Percentiles rank a stretch among this genome's conserved stretches.
Evolutionary conservation across 2,329 filamentous ascomycete genomes (phyloP).

Genomic region (Rhynchosporium secalis): DNA sequence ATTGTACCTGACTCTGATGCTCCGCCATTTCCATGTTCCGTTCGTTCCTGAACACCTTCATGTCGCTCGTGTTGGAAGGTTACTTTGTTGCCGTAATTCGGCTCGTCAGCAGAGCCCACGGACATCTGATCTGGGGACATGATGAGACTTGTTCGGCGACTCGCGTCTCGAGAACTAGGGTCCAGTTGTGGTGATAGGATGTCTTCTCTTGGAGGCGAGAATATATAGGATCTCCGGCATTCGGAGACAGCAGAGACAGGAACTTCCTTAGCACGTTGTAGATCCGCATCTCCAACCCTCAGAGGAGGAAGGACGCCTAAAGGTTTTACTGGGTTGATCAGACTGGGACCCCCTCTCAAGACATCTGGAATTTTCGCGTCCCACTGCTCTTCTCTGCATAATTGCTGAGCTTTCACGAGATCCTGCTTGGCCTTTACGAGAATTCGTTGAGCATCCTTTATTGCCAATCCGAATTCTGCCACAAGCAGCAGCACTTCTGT

Average conservation of each 20-base stretch:
- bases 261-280: neutral
- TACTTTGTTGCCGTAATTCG: neutral
- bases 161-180: neutral
- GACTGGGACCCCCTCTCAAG: no score
- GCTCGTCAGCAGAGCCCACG: neutral
- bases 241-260: neutral
- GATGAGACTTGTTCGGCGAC: neutral
- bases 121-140: constrained; percentile 6
- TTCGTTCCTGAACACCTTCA: neutral
- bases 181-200: neutral
- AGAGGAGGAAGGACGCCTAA: constrained; percentile 4
- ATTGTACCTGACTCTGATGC: neutral
- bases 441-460: constrained; percentile 10
- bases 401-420: neutral
- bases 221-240: neutral
- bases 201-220: neutral
- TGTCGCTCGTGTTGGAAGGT: neutral
- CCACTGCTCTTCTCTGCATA: neutral
- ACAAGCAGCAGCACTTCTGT: constrained; percentile 4
- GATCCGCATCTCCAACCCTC: neutral
- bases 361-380: neutral
- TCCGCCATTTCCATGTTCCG: neutral
- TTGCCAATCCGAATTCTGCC: neutral
- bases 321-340: no score
- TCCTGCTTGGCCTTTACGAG: constrained; percentile 11